phyloP scores from a whole-genome alignment of 2,329 filamentous ascomycete species.

The Colletotrichum brevisporum region DNA sequence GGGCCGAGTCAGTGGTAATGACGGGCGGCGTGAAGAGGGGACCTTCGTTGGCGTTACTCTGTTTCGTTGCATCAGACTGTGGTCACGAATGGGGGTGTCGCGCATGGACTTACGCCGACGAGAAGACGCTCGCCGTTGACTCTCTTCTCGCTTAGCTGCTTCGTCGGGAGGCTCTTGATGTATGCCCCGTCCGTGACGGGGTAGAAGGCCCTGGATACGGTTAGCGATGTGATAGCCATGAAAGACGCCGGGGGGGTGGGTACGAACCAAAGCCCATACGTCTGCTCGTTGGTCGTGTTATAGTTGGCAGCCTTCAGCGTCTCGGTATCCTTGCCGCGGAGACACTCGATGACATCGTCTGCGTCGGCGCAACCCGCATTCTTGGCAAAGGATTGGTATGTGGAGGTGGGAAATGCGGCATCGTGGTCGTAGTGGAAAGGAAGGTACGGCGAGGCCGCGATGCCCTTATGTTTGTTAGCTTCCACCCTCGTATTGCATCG shows the following conservation, averaged over 20 bases:
- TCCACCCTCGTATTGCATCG: too few relatives aligned
- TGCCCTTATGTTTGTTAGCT: constrained; percentile 15
- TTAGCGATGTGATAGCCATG: constrained; percentile 5
- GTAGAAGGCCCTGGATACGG: constrained; percentile 44
- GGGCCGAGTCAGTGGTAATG: constrained; percentile 56
- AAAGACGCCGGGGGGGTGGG: background rate
- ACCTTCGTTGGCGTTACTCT: constrained; percentile 66
- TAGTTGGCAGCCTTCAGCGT: constrained; percentile 46
- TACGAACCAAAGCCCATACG: constrained; percentile 43
- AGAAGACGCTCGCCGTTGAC: constrained; percentile 47
- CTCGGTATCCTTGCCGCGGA: constrained; percentile 47
- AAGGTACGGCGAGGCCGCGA: constrained; percentile 32
- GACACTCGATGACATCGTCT: constrained; percentile 45
- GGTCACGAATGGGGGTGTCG: background rate
- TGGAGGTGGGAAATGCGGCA: constrained; percentile 6
- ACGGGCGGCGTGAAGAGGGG: constrained; percentile 58
- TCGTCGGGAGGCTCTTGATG: constrained; percentile 47
- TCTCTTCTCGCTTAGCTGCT: constrained; percentile 46
- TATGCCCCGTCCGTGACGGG: constrained; percentile 53
- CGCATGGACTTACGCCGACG: constrained; percentile 26
- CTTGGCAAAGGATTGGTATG: constrained; percentile 40
- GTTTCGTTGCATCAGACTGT: background rate
- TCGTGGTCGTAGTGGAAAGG: constrained; percentile 27
- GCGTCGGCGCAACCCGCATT: constrained; percentile 55
- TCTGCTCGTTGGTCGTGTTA: constrained; percentile 41